These are phyloP conservation scores for Hyphopichia khmerensis DNA, from an alignment of 1,139 yeast species.

Conservation along the genomic window DNA sequence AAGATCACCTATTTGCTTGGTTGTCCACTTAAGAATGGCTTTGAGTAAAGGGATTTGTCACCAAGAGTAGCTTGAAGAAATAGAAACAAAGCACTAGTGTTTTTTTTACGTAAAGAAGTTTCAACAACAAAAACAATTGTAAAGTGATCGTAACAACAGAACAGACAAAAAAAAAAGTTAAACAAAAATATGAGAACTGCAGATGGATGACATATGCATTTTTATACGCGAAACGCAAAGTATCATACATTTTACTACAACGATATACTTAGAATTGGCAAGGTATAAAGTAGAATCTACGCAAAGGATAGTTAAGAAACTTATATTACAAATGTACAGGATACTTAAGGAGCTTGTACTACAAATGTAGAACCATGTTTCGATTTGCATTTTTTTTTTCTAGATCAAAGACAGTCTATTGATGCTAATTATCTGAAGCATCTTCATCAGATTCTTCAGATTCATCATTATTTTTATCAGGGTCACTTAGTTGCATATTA, in stretches of 20 bases:
- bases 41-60: neutral
- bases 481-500: constrained; percentile 5
- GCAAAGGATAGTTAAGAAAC: too few species aligned
- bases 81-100: neutral
- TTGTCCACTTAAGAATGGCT: neutral
- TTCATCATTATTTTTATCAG: constrained; percentile 12
- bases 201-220: neutral
- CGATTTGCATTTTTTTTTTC: too few species aligned
- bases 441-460: constrained; percentile 4
- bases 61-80: neutral
- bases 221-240: neutral
- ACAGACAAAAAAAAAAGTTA: neutral
- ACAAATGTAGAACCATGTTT: too few species aligned
- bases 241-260: too few species aligned
- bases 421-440: neutral
- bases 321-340: too few species aligned
- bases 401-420: too few species aligned
- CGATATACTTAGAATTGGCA: too few species aligned
- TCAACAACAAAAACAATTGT: neutral
- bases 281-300: too few species aligned
- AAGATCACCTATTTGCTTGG: neutral
- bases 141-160: neutral
- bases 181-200: neutral
- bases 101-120: neutral
- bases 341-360: too few species aligned